These are phyloP conservation scores for Stipa capillata DNA, from an alignment of 176 grass and related monocot species.

Conservation along the genomic window DNA sequence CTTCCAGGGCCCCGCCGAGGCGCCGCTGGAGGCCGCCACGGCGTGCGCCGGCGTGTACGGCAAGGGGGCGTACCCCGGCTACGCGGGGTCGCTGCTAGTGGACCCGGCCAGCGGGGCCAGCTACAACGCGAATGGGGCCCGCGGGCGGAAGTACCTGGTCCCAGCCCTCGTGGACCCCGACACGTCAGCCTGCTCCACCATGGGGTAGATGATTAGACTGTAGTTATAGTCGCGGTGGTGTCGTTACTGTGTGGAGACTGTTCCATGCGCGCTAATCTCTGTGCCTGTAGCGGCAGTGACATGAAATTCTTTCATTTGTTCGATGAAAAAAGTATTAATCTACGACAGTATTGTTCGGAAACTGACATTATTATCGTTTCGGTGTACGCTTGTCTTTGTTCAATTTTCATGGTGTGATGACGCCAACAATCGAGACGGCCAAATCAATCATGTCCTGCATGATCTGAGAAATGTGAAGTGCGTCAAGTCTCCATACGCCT, in stretches of 20 bases:
- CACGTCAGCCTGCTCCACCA: conserved; percentile 65
- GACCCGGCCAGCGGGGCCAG: conserved; percentile 60
- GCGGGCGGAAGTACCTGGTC: conserved; percentile 71
- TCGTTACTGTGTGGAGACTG: conserved; percentile 8
- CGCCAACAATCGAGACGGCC: background rate
- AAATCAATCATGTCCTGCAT: too few species aligned
- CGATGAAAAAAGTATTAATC: conserved; percentile 47
- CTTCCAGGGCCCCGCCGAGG: conserved; percentile 65
- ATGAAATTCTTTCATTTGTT: conserved; percentile 92
- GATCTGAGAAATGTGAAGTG: background rate
- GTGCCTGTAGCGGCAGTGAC: conserved; percentile 13
- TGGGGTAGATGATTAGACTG: conserved; percentile 36
- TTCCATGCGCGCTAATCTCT: conserved; percentile 2
- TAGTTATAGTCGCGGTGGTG: background rate
- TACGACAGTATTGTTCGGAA: background rate
- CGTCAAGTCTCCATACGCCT: background rate
- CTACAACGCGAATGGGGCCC: conserved; percentile 66
- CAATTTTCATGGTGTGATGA: background rate
- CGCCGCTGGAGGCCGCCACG: conserved; percentile 85
- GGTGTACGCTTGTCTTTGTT: background rate
- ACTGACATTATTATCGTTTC: background rate
- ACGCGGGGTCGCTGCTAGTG: conserved; percentile 54
- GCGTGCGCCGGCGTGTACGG: conserved; percentile 88
- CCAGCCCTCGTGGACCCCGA: conserved; percentile 80
- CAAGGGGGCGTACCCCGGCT: conserved; percentile 83